Percentiles rank a stretch among this genome's conserved stretches.
These are phyloP conservation scores for Globisporangium cylindrosporum DNA, from an alignment of 352 stramenopile species.

Conservation along the genomic window DNA sequence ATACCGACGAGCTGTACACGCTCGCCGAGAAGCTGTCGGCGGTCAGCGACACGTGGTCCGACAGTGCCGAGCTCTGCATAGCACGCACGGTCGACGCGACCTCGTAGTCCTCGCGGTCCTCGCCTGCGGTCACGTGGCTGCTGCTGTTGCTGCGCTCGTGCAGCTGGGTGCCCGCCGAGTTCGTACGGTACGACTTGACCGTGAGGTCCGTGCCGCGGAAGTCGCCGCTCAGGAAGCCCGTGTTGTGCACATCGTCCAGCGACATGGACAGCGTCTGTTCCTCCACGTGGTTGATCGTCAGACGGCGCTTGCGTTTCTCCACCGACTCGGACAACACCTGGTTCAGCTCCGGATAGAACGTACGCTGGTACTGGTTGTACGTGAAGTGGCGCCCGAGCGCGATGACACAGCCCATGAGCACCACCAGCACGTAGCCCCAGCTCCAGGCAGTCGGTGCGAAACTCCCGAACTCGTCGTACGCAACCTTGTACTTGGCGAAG, in stretches of 20 bases:
- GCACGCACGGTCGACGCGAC: neutral
- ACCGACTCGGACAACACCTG: slow-evolving; percentile 74
- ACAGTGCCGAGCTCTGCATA: slow-evolving; percentile 7
- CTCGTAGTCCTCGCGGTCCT: slow-evolving; percentile 14
- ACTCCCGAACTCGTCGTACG: slow-evolving; percentile 75
- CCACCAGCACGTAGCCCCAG: slow-evolving; percentile 58
- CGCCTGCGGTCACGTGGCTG: slow-evolving; percentile 7
- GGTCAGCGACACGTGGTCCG: slow-evolving; percentile 24
- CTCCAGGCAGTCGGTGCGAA: slow-evolving; percentile 57
- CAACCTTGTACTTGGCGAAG: slow-evolving; percentile 66
- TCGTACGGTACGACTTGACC: slow-evolving; percentile 27
- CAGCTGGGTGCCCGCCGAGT: slow-evolving; percentile 15
- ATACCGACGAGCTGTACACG: slow-evolving; percentile 57
- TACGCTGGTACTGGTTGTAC: slow-evolving; percentile 80
- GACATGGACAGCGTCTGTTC: slow-evolving; percentile 77
- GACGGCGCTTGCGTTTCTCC: slow-evolving; percentile 34
- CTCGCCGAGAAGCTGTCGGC: slow-evolving; percentile 60
- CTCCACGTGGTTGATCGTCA: slow-evolving; percentile 75
- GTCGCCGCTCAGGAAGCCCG: slow-evolving; percentile 42
- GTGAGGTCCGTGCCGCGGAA: slow-evolving; percentile 50
- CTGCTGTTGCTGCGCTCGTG: slow-evolving; percentile 21
- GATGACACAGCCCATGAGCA: slow-evolving; percentile 66
- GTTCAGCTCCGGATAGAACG: slow-evolving; percentile 65
- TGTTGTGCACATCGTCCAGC: slow-evolving; percentile 62
- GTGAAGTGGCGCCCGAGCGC: slow-evolving; percentile 69